A percentile compares a stretch with the other conserved stretches of the same genome.
These are phyloP conservation scores for Colletotrichum sp. DNA, from an alignment of 2,329 filamentous ascomycete species.

Conservation along the genomic window DNA sequence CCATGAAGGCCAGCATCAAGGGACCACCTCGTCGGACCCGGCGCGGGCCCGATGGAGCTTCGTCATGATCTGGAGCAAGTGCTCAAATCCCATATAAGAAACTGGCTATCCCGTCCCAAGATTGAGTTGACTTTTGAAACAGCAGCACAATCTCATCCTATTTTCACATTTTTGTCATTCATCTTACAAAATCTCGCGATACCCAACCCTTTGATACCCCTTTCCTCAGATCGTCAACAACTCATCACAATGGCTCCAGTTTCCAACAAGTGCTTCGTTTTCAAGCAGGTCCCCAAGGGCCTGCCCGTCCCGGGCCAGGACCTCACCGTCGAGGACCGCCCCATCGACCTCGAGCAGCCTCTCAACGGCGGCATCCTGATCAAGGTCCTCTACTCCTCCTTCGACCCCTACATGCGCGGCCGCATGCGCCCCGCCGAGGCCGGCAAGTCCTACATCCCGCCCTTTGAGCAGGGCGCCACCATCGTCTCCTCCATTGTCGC, in stretches of 20 bases:
- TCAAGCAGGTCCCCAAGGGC: conserved; percentile 70
- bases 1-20: neutral
- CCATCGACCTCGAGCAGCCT: conserved; percentile 68
- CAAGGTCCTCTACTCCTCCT: conserved; percentile 75
- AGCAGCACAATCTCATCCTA: neutral
- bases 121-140: neutral
- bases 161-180: neutral
- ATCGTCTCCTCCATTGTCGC: conserved; percentile 69
- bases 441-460: conserved; percentile 69
- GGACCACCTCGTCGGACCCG: neutral
- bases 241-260: conserved; percentile 46
- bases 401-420: conserved; percentile 85
- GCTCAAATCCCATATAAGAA: neutral
- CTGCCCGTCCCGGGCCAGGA: conserved; percentile 74
- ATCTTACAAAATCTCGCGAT: neutral
- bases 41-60: conserved; percentile 2
- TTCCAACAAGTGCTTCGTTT: conserved; percentile 76
- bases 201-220: neutral
- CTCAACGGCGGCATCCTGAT: conserved; percentile 70
- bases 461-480: conserved; percentile 66
- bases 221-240: neutral
- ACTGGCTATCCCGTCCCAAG: neutral
- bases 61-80: neutral
- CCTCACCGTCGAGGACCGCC: conserved; percentile 68
- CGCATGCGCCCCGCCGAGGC: conserved; percentile 70